Evolutionary conservation across 495 filamentous ascomycete species (phyloP).

Genomic region (Penicillium daleae): DNA sequence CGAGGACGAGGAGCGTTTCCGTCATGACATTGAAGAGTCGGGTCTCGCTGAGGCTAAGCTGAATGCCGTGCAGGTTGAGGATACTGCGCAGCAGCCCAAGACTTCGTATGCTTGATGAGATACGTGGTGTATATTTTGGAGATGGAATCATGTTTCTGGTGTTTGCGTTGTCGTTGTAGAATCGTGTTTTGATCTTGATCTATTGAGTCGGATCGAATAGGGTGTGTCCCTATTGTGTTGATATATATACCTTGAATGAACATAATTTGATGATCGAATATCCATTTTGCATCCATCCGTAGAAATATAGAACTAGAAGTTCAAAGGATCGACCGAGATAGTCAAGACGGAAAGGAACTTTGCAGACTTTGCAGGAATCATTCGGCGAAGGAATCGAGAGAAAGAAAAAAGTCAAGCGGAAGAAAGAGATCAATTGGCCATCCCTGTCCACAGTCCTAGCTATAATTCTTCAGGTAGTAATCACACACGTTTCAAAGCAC

Average conservation of each 20-base stretch:
- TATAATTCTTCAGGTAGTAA: background rate
- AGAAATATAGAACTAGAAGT: background rate
- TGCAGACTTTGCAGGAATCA: background rate
- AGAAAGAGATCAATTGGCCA: background rate
- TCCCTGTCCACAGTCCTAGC: background rate
- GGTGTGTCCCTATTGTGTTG: background rate
- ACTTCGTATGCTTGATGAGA: slow-evolving; percentile 25
- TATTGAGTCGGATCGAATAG: background rate
- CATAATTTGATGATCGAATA: background rate
- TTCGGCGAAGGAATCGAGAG: no score
- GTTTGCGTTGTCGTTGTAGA: background rate
- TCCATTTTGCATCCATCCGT: background rate
- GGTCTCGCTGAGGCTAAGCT: slow-evolving; percentile 29
- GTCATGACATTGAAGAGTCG: slow-evolving; percentile 40
- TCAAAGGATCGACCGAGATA: background rate
- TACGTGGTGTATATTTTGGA: background rate
- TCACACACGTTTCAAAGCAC: background rate
- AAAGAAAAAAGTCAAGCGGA: background rate
- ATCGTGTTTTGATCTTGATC: background rate
- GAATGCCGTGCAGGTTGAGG: slow-evolving; percentile 24
- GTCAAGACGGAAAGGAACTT: background rate
- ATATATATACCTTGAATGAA: slow-evolving; percentile 1
- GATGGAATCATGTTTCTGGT: background rate
- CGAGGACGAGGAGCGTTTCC: slow-evolving; percentile 43
- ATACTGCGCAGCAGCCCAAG: slow-evolving; percentile 12